phyloP scores from a whole-genome alignment of 768 basidiomycete species.

The Rhizopogon vinicolor region DNA sequence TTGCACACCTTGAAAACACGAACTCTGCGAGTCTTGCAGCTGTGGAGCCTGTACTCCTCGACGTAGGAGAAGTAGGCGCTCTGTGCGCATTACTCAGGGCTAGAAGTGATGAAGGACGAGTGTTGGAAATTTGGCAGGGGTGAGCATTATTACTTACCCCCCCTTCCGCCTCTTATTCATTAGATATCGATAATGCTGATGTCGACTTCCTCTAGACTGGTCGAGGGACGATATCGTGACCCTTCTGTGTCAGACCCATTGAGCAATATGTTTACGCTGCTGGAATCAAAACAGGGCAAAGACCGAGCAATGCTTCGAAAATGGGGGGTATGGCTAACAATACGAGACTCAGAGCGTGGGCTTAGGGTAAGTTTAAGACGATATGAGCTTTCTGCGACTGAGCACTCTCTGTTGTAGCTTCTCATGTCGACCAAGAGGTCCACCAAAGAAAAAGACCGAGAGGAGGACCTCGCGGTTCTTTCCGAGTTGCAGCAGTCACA shows the following conservation, averaged over 20 bases:
- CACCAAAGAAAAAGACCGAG: constrained; percentile 20
- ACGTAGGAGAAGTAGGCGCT: not conserved
- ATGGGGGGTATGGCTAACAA: constrained; percentile 81
- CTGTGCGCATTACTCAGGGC: not conserved
- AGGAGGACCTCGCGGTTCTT: constrained; percentile 23
- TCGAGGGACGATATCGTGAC: constrained; percentile 22
- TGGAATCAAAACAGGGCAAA: constrained; percentile 26
- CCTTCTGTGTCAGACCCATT: constrained; percentile 20
- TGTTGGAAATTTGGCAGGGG: constrained; percentile 20
- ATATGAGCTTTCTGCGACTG: not conserved
- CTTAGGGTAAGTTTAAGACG: constrained; percentile 47
- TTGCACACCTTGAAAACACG: constrained; percentile 1
- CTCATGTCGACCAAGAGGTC: constrained; percentile 15
- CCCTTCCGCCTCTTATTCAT: not conserved
- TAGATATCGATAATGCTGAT: not conserved
- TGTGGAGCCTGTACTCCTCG: not conserved
- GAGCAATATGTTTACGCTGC: constrained; percentile 22
- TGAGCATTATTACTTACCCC: constrained; percentile 8
- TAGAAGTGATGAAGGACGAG: constrained; percentile 13
- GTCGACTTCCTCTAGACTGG: constrained; percentile 9
- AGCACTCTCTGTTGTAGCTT: constrained; percentile 6
- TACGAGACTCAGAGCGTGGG: constrained; percentile 62
- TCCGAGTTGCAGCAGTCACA: constrained; percentile 18
- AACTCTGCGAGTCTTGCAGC: not conserved
- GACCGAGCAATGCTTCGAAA: constrained; percentile 60